Conservation (phyloP, 805 yeast genomes). For the Yarrowia sp. region DNA sequence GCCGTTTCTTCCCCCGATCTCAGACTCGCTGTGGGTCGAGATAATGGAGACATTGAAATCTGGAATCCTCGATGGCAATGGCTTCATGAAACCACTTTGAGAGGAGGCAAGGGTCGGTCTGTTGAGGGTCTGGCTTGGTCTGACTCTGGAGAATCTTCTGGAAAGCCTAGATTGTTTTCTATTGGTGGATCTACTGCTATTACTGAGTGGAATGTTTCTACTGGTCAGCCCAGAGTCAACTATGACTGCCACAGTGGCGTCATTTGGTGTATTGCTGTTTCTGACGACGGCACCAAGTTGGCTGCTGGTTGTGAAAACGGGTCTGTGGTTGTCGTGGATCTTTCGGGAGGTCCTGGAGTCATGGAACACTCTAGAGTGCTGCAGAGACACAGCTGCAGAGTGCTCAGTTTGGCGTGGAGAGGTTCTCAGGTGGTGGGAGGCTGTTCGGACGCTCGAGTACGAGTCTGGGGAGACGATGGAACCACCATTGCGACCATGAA, state of each 20-base stretch:
- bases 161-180: constrained; percentile 69
- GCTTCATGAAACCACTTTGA: constrained; percentile 68
- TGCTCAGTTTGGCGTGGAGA: constrained; percentile 75
- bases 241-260: constrained; percentile 91
- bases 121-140: constrained; percentile 90
- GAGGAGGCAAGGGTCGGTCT: constrained; percentile 79
- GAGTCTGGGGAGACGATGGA: constrained; percentile 71
- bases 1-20: constrained; percentile 43
- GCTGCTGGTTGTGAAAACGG: constrained; percentile 98
- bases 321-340: constrained; percentile 73
- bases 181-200: constrained; percentile 90
- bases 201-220: constrained; percentile 85
- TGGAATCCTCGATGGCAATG: constrained; percentile 74
- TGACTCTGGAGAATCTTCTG: constrained; percentile 41
- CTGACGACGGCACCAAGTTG: constrained; percentile 56
- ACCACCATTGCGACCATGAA: constrained; percentile 79
- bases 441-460: constrained; percentile 88
- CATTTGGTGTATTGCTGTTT: constrained; percentile 81
- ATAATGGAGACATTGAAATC: constrained; percentile 91
- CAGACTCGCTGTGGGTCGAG: constrained; percentile 85
- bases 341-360: constrained; percentile 82
- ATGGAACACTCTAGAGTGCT: constrained; percentile 72
- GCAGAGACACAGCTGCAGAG: constrained; percentile 80
- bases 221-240: constrained; percentile 68
- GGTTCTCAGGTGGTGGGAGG: constrained; percentile 76